Percentiles rank a stretch among this genome's conserved stretches.
These are phyloP conservation scores for Coniferiporia sulphurascens DNA, from an alignment of 1,284 basidiomycete species.

Conservation along the genomic window DNA sequence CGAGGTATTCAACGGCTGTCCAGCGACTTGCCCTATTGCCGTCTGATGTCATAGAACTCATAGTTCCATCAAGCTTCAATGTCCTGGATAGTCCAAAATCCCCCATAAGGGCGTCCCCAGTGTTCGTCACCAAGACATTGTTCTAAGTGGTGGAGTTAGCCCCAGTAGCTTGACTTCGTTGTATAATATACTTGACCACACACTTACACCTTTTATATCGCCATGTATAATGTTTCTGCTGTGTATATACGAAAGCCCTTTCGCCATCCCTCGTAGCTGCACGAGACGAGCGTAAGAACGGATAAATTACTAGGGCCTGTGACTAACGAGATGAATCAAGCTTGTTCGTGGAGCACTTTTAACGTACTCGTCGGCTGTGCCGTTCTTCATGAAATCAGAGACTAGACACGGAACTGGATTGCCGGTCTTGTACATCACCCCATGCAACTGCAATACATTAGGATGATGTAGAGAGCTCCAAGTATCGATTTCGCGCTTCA, in stretches of 20 bases:
- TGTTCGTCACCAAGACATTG: not conserved
- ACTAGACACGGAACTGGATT: slow-evolving; percentile 1
- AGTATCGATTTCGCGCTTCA: not conserved
- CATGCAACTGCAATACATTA: slow-evolving; percentile 1
- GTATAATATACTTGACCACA: no score
- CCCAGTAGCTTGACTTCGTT: no score
- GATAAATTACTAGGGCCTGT: not conserved
- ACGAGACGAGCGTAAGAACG: not conserved
- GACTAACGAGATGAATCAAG: not conserved
- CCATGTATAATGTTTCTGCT: not conserved
- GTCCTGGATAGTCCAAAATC: slow-evolving; percentile 2
- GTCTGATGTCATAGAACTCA: not conserved
- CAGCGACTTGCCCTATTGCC: not conserved
- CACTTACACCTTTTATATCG: slow-evolving; percentile 1
- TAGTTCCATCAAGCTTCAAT: not conserved
- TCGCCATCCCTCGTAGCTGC: not conserved
- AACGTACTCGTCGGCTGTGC: not conserved
- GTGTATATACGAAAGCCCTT: not conserved
- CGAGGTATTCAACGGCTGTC: not conserved
- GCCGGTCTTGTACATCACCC: not conserved
- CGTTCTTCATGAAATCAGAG: slow-evolving; percentile 4
- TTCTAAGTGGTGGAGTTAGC: not conserved
- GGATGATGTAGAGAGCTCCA: not conserved
- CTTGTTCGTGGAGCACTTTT: not conserved
- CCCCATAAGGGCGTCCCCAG: not conserved